Evolutionary conservation across 148 eudicot species (phyloP).

Genomic region (Hydrangea macrophylla): DNA sequence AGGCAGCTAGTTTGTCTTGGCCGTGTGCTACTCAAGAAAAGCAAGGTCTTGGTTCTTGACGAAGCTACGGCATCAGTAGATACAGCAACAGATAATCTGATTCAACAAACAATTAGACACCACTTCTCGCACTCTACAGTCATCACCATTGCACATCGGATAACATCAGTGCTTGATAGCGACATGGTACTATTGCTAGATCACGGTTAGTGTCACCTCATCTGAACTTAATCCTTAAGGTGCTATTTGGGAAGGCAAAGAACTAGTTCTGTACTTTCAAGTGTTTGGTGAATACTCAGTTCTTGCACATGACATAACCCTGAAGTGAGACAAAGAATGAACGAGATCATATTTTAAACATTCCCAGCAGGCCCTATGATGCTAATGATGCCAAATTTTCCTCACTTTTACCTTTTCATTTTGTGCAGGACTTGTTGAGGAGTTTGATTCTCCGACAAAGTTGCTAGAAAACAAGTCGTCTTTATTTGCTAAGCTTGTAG

Average conservation of each 20-base stretch:
- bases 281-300: too few species aligned
- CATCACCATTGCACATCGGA: conserved; percentile 17
- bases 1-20: conserved; percentile 52
- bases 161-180: conserved; percentile 31
- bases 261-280: too few species aligned
- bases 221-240: background rate
- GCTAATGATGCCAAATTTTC: conserved; percentile 25
- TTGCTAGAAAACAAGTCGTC: conserved; percentile 17
- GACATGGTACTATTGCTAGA: conserved; percentile 12
- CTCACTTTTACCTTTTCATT: background rate
- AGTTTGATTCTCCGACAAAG: conserved; percentile 34
- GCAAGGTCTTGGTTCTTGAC: conserved; percentile 46
- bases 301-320: too few species aligned
- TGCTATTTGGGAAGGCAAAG: too few species aligned
- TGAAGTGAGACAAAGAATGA: too few species aligned
- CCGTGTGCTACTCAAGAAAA: conserved; percentile 50
- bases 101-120: conserved; percentile 39
- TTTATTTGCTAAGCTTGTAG: background rate
- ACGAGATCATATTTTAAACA: too few species aligned
- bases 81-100: conserved; percentile 57
- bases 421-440: conserved; percentile 3
- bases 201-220: conserved; percentile 3
- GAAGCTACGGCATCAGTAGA: conserved; percentile 70
- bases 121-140: conserved; percentile 45
- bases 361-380: too few species aligned